Conservation (phyloP, 2,329 filamentous ascomycete species). For the Orbilia quercus region DNA sequence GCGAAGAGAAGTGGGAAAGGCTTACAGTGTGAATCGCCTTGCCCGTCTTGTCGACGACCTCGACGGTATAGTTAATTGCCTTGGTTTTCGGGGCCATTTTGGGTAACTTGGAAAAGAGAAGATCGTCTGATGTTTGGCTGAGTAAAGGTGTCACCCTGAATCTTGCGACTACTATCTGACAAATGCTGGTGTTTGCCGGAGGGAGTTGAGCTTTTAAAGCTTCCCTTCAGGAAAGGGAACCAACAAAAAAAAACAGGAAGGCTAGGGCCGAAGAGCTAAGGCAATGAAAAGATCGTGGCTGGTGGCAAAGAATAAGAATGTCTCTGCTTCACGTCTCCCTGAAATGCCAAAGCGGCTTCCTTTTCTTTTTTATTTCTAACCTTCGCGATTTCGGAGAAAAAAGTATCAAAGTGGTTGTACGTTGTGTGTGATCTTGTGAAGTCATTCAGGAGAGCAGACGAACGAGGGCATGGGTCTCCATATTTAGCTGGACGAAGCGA, state of each 20-base stretch:
- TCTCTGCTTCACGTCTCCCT: conserved; percentile 22
- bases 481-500: conserved; percentile 52
- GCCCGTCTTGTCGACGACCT: conserved; percentile 59
- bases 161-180: conserved; percentile 12
- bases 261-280: conserved; percentile 15
- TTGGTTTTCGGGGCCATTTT: conserved; percentile 35
- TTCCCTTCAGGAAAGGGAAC: background rate
- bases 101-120: conserved; percentile 3
- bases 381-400: conserved; percentile 44
- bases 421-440: too few relatives aligned
- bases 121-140: conserved; percentile 39
- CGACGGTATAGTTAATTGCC: conserved; percentile 55
- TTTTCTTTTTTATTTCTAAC: conserved; percentile 17
- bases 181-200: conserved; percentile 16
- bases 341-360: conserved; percentile 27
- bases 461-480: conserved; percentile 41
- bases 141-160: conserved; percentile 14
- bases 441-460: conserved; percentile 19
- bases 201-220: conserved; percentile 27
- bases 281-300: conserved; percentile 33
- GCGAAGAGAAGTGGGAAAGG: conserved; percentile 21
- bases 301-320: conserved; percentile 42
- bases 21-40: conserved; percentile 59
- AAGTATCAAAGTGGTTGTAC: conserved; percentile 16
- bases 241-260: conserved; percentile 5